Conservation (phyloP, 2,329 filamentous ascomycete species). For the Pestalotiopsis sp. region DNA sequence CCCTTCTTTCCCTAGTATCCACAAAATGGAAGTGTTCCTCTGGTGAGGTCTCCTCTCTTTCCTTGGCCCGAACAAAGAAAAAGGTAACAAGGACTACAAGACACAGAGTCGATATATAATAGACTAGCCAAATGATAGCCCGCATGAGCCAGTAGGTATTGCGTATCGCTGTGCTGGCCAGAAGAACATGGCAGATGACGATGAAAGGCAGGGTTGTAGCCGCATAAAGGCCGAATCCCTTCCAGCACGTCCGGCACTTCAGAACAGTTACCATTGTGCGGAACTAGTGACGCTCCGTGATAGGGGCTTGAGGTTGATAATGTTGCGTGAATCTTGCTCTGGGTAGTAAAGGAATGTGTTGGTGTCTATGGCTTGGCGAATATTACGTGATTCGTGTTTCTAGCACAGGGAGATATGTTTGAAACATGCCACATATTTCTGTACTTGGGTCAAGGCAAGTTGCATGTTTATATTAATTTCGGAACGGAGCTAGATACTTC, state of each 20-base stretch:
- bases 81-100: not conserved
- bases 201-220: not conserved
- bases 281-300: not conserved
- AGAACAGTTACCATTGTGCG: not conserved
- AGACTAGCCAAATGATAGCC: not conserved
- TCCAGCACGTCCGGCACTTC: not conserved
- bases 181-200: not conserved
- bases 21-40: not conserved
- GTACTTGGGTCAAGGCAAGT: not conserved
- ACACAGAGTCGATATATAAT: not conserved
- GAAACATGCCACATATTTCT: not conserved
- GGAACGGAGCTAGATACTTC: too few relatives aligned
- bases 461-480: not conserved
- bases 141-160: not conserved
- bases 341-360: not conserved
- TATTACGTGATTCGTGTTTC: not conserved
- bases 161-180: not conserved
- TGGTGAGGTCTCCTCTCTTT: not conserved
- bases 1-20: not conserved
- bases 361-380: not conserved
- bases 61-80: not conserved
- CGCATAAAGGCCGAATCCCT: not conserved
- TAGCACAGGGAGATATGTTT: not conserved
- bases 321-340: not conserved
- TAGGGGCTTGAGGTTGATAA: not conserved